Base-by-base conservation (phyloP, 352 stramenopile genomes). In the Pythium phragmiticola region DNA sequence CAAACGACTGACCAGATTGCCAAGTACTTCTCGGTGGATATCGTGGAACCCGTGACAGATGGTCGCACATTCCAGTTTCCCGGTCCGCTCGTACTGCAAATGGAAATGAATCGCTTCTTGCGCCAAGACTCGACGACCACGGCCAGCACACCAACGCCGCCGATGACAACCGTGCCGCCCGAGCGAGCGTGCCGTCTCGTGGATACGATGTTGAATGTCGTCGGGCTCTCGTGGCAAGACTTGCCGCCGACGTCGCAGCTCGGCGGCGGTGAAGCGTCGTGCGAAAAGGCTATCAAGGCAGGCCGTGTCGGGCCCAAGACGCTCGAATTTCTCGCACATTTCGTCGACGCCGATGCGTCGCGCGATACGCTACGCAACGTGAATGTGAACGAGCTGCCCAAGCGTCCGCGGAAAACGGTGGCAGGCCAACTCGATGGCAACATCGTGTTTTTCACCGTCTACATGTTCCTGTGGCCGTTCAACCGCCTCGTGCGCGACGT, bases 401-500 rank as follows among this genome's bases (percentile, higher is more conserved):
- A 60, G 19, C 77, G 84, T 4, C 80, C 84, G 5, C 66, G 74
- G 7, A 77, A 70, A 12, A 80, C 67, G 0, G 54, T 82, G 8
- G 36, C 74, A 0, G 84, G 84, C 0, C 67, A 66, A n/a, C 54
- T 90, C 0, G 81, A 90, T n/a, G 60, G 56, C 37, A 83, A 78
- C 52, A 92, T 94, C 52, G 74, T 93, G 3, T 75, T 92, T 28
- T 92, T 77, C 52, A 75, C 90, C 61, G 72, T 69, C 21, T 93
- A 93, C 33, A 41, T 92, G 12, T 95, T 94, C 52, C 51, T 98
- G 51, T 97, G 90, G 76, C 90, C 92, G 7, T 95, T 89, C 45
- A 84, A 78, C 17, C 81, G 85, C 6, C 71, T 98, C 41, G 77
- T 97, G 49, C 89, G 89, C 34, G 79, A 91, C 36, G 72, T 97